Base-by-base conservation (phyloP, 371 early-diverging fungal genomes). In the Massospora cicadina region DNA sequence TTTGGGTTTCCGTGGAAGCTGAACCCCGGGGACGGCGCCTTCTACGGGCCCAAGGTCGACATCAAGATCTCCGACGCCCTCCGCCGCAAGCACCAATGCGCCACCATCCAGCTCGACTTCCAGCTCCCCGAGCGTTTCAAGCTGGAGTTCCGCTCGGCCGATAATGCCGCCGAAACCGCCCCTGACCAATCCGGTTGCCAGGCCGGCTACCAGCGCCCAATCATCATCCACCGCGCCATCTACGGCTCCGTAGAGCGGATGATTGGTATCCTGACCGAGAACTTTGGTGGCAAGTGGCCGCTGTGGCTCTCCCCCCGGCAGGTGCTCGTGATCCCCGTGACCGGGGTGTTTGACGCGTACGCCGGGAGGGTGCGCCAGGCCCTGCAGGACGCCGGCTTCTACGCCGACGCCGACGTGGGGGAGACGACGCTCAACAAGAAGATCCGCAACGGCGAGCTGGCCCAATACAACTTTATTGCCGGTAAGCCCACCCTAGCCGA, bases 21-120 rank as follows among this genome's bases (percentile, higher is more conserved):
- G 56, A 98, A 99, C 69, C 89, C 87, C 53, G 99, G 98, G 3
- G 99, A 99, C 76, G 99, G 99, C 31, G 99, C 99, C 2, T 99
- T 99, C 76, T 99, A 99, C 77, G 99, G 99, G 0, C 99, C 99
- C 65, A 99, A 99, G 80, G 98, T 99, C 70, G 99, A 99, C 77
- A 99, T 99, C 60, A 90, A 90, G 68, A 86, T 99, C 63, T 75
- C 84, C 55, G 99, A 99, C 71, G 98, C 99, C 1, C 79, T 94
- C 2, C 81, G 87, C 53, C 84, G 98, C 60, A 79, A 84, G 23
- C 92, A 90, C 70, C 99, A 99, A 75, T 98, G 98, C 66, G 99
- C 98, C 26, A 99, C 99, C 0, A 89, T 99, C 61, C 99, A 99
- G 72, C 80, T 99, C 26, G 99, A 87, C 82, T 96, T 88, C 72